Evolutionary conservation across 2,329 filamentous ascomycete species (phyloP), one percentile per base, ranked within the genome.

Genomic region (Pleomassaria siparia): DNA sequence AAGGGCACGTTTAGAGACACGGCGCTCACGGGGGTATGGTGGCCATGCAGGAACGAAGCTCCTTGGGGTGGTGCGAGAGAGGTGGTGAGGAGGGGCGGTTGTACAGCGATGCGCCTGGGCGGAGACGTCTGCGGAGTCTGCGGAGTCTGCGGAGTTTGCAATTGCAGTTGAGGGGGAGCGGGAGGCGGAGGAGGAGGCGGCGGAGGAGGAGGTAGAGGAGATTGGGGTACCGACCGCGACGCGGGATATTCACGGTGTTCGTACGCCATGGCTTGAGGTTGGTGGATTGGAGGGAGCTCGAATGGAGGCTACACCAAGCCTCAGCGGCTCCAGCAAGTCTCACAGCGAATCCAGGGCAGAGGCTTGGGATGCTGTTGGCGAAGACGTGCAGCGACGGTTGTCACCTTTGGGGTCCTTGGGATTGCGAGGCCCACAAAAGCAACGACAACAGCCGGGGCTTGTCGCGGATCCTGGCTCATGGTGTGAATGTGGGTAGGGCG

Each of bases 61-160:
- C 58, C 64, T 43, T 64, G 68, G 40, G 66, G 64, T 58, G 69
- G 66, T 49, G 65, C 64, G 49, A 74, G 64, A 54, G 66, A 62
- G 40, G 73, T 73, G 25, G 69, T 72, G 49, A 74, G 64, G 15
- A 68, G 63, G 28, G 71, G 69, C 51, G 72, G 72, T 62, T 71
- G 73, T 58, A 72, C 68, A 54, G 69, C 65, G 42, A 68, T 59
- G 56, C 67, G 67, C 54, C 68, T 46, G 46, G 59, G 54, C 44
- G 66, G 53, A 54, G 66, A 66, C 42, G 57, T 57, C 47, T 64
- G 59, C 36, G 56, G 59, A 39, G 56, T 44, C 33, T 58, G 59
- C 30, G n/a, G n/a, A n/a, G 57, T 57, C 47, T 64, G 59, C 36
- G 56, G 59, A 39, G 56, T 44, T 32, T 58, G 59, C 30, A 33